A percentile compares a stretch with the other conserved stretches of the same genome.
Evolutionary conservation across 495 filamentous ascomycete species (phyloP).

Genomic region (Aspergillus taichungensis): DNA sequence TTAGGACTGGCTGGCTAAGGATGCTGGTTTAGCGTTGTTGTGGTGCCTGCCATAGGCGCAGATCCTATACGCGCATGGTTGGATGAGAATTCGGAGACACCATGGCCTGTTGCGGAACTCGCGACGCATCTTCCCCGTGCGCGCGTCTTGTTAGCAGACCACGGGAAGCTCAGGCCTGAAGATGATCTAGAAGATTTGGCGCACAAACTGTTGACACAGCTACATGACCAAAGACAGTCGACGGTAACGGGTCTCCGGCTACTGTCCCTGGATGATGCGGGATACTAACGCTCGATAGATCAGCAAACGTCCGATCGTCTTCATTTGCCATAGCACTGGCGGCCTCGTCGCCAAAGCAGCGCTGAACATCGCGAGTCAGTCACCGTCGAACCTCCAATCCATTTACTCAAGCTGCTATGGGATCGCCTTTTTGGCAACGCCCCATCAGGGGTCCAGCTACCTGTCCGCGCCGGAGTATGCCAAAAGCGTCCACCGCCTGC

Average conservation of each 20-base stretch:
- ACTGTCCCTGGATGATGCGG: neutral
- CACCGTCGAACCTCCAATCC: constrained; percentile 23
- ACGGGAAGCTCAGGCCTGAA: constrained; percentile 39
- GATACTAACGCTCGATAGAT: constrained; percentile 8
- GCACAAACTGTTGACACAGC: constrained; percentile 38
- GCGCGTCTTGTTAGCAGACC: constrained; percentile 47
- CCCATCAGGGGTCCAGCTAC: constrained; percentile 58
- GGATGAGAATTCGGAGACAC: constrained; percentile 8
- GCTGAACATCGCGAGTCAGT: constrained; percentile 40
- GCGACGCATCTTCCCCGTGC: constrained; percentile 27
- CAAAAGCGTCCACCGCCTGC: constrained; percentile 43
- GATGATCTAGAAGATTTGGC: constrained; percentile 43
- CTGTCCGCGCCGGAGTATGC: constrained; percentile 49
- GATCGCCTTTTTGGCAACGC: constrained; percentile 51
- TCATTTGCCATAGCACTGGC: constrained; percentile 58
- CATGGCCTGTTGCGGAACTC: constrained; percentile 22
- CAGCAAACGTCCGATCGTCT: constrained; percentile 45
- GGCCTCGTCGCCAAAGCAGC: constrained; percentile 52
- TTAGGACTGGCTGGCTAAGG: neutral
- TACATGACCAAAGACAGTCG: constrained; percentile 30
- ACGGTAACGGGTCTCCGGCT: constrained; percentile 4
- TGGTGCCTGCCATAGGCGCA: constrained; percentile 35
- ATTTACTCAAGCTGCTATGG: constrained; percentile 52
- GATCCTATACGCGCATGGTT: constrained; percentile 31
- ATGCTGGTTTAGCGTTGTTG: constrained; percentile 27